Percentiles rank a stretch among this genome's conserved stretches.
These are phyloP conservation scores for Metschnikowia drakensbergensis DNA, from an alignment of 805 yeast genomes.

Conservation along the genomic window DNA sequence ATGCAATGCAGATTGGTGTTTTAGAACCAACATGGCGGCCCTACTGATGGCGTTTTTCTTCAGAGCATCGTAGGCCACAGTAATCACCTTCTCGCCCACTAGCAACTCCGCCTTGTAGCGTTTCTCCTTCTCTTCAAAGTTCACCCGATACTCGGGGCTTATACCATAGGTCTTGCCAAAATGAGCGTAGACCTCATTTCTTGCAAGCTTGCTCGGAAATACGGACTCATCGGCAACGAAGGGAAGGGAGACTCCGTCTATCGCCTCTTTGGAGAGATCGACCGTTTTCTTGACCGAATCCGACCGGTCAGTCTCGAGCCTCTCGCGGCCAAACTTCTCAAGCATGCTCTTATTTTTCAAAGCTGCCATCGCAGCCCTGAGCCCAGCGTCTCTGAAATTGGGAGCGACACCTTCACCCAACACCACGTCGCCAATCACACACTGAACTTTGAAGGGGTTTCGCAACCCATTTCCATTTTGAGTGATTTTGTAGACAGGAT, in stretches of 20 bases:
- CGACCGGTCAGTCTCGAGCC: slow-evolving; percentile 34
- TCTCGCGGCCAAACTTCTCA: slow-evolving; percentile 57
- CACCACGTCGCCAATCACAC: slow-evolving; percentile 59
- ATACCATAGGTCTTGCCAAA: slow-evolving; percentile 34
- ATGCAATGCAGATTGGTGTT: slow-evolving; percentile 19
- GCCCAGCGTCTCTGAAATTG: slow-evolving; percentile 72
- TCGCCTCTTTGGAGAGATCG: background rate
- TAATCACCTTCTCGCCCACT: slow-evolving; percentile 27
- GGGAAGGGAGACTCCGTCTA: slow-evolving; percentile 20
- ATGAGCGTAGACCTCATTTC: slow-evolving; percentile 37
- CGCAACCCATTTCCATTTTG: slow-evolving; percentile 44
- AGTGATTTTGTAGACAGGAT: slow-evolving; percentile 54
- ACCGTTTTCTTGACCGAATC: slow-evolving; percentile 9
- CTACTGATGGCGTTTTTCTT: slow-evolving; percentile 40
- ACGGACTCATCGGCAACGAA: slow-evolving; percentile 26
- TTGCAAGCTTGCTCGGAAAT: slow-evolving; percentile 31
- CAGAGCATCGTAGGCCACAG: slow-evolving; percentile 32
- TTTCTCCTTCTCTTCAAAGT: slow-evolving; percentile 20
- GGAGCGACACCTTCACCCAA: slow-evolving; percentile 72
- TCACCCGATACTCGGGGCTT: slow-evolving; percentile 32
- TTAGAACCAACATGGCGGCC: slow-evolving; percentile 37
- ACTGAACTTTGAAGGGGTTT: slow-evolving; percentile 59
- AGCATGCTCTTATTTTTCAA: slow-evolving; percentile 53
- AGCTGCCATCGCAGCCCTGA: slow-evolving; percentile 81
- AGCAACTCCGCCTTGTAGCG: slow-evolving; percentile 27